These are phyloP conservation scores for Malassezia equina DNA, from an alignment of 1,284 basidiomycete genomes.

Conservation along the genomic window DNA sequence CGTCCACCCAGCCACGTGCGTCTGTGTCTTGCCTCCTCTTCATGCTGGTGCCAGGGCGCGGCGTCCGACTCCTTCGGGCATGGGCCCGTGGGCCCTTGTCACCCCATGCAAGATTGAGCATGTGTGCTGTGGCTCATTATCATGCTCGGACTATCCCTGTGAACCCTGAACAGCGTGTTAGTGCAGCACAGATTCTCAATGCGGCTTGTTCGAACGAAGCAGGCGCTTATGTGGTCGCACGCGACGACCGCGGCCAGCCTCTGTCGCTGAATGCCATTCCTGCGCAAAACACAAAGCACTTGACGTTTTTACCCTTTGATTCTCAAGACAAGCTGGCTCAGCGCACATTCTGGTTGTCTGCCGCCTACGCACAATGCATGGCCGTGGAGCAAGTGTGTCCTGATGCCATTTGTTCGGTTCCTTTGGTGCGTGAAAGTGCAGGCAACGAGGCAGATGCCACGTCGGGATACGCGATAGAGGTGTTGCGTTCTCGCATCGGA, in stretches of 20 bases:
- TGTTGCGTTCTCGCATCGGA: background rate
- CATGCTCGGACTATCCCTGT: background rate
- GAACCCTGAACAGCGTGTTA: background rate
- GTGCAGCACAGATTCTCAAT: slow-evolving; percentile 9
- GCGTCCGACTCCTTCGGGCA: slow-evolving; percentile 5
- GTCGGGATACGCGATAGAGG: slow-evolving; percentile 15
- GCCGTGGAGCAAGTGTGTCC: slow-evolving; percentile 8
- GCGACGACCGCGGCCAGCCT: background rate
- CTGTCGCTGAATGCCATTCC: slow-evolving; percentile 1
- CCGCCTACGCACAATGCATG: slow-evolving; percentile 13
- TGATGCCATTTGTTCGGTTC: background rate
- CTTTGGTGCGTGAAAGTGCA: background rate
- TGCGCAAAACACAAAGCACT: background rate
- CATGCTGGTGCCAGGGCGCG: background rate
- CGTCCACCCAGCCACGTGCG: background rate
- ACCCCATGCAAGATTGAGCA: background rate
- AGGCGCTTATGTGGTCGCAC: slow-evolving; percentile 9
- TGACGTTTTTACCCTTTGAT: slow-evolving; percentile 13
- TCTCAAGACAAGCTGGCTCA: slow-evolving; percentile 8
- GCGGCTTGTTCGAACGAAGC: slow-evolving; percentile 11
- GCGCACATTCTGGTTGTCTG: slow-evolving; percentile 20
- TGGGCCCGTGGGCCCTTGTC: background rate
- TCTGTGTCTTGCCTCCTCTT: background rate
- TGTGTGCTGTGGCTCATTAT: background rate
- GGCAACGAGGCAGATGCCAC: background rate